A percentile compares a stretch with the other conserved stretches of the same genome.
phyloP scores from a whole-genome alignment of 371 early-diverging fungal species.

The Mucor plumbeus region DNA sequence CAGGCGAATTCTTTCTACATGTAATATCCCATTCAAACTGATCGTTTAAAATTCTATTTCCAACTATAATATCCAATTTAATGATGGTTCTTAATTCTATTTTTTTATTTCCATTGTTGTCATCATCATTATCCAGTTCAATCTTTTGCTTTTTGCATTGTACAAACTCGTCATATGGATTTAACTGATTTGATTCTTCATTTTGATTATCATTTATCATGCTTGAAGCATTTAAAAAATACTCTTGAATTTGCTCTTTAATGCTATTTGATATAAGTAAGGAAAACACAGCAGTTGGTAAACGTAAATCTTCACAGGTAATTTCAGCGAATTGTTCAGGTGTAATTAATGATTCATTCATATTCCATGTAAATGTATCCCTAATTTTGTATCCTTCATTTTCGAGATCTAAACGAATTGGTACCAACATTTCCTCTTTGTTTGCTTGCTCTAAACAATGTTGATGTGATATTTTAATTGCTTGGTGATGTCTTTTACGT shows the following conservation, averaged over 20 bases:
- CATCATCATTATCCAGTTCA: background rate
- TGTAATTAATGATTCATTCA: constrained; percentile 63
- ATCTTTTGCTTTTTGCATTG: constrained; percentile 13
- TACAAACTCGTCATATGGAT: constrained; percentile 15
- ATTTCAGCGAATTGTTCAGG: constrained; percentile 84
- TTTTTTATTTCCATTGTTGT: constrained; percentile 12
- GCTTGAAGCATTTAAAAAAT: constrained; percentile 52
- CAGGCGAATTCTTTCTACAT: constrained; percentile 44
- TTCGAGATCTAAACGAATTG: constrained; percentile 91
- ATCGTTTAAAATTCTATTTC: constrained; percentile 74
- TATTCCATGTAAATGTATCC: constrained; percentile 94
- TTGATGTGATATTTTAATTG: background rate
- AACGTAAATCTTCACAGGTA: constrained; percentile 79
- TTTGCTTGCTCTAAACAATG: constrained; percentile 55
- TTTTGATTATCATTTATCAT: constrained; percentile 25
- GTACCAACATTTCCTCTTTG: constrained; percentile 75
- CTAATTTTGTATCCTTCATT: constrained; percentile 83
- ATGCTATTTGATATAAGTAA: constrained; percentile 65
- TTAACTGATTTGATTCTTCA: background rate
- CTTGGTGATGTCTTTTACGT: constrained; percentile 30
- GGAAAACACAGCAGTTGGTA: constrained; percentile 63
- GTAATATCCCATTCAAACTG: constrained; percentile 95
- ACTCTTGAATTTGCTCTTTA: constrained; percentile 79
- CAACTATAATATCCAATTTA: constrained; percentile 47
- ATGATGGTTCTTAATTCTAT: constrained; percentile 36